These are phyloP conservation scores for Skeletonema potamos DNA, from an alignment of 108 stramenopile species.

Conservation along the genomic window DNA sequence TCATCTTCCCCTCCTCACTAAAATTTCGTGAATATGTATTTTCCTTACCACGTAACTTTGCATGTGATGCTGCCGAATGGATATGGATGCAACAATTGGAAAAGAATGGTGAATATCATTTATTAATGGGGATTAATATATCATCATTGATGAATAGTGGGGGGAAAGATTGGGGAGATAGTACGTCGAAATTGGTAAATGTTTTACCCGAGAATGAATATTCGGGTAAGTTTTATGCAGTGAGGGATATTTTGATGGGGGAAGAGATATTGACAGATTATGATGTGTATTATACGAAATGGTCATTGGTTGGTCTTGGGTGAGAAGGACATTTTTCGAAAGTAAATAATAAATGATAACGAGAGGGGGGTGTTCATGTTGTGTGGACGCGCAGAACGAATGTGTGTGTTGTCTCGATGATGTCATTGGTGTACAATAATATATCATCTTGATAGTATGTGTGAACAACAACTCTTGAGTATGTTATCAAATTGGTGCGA, in stretches of 20 bases:
- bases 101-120: background rate
- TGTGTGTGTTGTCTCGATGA: too few relatives aligned
- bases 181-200: background rate
- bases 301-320: background rate
- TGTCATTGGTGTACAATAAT: too few relatives aligned
- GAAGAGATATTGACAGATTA: conserved; percentile 74
- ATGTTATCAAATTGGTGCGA: too few relatives aligned
- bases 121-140: background rate
- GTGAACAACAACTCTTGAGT: too few relatives aligned
- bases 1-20: background rate
- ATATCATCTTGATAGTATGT: too few relatives aligned
- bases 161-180: background rate
- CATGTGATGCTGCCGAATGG: conserved; percentile 40
- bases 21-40: conserved; percentile 14
- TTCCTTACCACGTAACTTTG: conserved; percentile 8
- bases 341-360: too few relatives aligned
- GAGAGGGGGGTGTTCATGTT: background rate
- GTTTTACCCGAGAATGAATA: background rate
- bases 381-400: too few relatives aligned
- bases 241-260: conserved; percentile 50
- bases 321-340: background rate
- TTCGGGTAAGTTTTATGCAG: conserved; percentile 48
- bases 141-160: background rate
- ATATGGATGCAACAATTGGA: conserved; percentile 15
- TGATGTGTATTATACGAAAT: conserved; percentile 24